Evolutionary conservation across 73 alveolate genomes (phyloP).

Genomic region (Paramecium caudatum): DNA sequence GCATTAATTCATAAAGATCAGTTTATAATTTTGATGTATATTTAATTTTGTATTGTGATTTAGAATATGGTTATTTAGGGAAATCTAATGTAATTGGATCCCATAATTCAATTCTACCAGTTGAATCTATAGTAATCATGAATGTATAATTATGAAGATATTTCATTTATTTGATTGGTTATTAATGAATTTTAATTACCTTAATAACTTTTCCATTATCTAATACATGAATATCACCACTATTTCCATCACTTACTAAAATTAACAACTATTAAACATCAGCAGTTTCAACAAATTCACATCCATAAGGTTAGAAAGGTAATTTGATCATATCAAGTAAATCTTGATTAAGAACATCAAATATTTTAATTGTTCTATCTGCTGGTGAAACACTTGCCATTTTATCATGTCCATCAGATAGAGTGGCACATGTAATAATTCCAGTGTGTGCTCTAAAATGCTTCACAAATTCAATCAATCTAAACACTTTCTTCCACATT

Average conservation of each 20-base stretch:
- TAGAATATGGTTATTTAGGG: conserved; percentile 73
- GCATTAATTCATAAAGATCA: conserved; percentile 87
- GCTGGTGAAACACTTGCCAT: conserved; percentile 87
- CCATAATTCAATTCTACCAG: conserved; percentile 92
- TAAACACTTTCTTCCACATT: conserved; percentile 92
- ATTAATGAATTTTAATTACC: conserved; percentile 83
- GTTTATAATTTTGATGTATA: conserved; percentile 82
- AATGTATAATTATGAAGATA: conserved; percentile 77
- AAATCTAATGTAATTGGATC: conserved; percentile 81
- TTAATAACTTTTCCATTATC: conserved; percentile 38
- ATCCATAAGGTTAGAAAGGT: conserved; percentile 81
- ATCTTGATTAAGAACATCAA: conserved; percentile 89
- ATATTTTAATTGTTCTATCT: conserved; percentile 90
- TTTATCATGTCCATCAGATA: conserved; percentile 82
- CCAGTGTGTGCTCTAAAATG: conserved; percentile 92
- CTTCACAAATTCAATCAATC: conserved; percentile 92
- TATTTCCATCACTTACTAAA: conserved; percentile 48
- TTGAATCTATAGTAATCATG: conserved; percentile 86
- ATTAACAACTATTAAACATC: conserved; percentile 53
- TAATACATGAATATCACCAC: conserved; percentile 69
- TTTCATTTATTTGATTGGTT: conserved; percentile 83
- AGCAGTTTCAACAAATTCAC: conserved; percentile 85
- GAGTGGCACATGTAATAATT: conserved; percentile 84
- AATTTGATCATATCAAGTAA: conserved; percentile 87
- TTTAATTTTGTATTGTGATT: conserved; percentile 76